phyloP scores from a whole-genome alignment of 2,329 filamentous ascomycete species.

The Stemphylium lycopersici region DNA sequence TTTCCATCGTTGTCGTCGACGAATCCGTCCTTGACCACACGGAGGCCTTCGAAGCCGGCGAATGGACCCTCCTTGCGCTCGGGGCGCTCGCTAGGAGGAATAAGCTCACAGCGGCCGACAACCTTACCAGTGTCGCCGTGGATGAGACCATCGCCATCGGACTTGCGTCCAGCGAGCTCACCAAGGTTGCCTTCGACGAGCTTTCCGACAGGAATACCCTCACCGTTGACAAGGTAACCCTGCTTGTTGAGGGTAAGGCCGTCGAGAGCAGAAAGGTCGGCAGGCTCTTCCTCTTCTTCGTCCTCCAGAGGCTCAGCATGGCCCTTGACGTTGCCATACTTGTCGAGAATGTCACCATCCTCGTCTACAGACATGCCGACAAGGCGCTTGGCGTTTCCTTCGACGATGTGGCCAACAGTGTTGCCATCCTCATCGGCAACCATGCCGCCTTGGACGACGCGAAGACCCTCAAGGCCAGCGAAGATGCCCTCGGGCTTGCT shows the following conservation, averaged over 20 bases:
- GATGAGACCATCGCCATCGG: slow-evolving; percentile 62
- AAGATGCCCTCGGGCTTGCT: slow-evolving; percentile 58
- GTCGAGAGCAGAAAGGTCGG: slow-evolving; percentile 61
- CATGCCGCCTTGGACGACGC: slow-evolving; percentile 56
- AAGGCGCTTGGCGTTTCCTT: slow-evolving; percentile 66
- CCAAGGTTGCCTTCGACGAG: slow-evolving; percentile 63
- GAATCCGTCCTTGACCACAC: slow-evolving; percentile 71
- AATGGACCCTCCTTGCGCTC: slow-evolving; percentile 69
- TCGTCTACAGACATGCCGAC: slow-evolving; percentile 65
- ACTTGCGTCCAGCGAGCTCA: slow-evolving; percentile 62
- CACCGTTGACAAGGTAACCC: slow-evolving; percentile 60
- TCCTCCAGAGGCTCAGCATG: slow-evolving; percentile 61
- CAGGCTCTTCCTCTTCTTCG: slow-evolving; percentile 49
- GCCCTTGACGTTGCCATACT: slow-evolving; percentile 66
- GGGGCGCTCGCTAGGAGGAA: slow-evolving; percentile 63
- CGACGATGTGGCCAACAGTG: slow-evolving; percentile 59
- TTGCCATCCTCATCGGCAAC: slow-evolving; percentile 59
- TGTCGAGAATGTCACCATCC: slow-evolving; percentile 67
- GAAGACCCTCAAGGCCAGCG: slow-evolving; percentile 56
- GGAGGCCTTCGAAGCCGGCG: slow-evolving; percentile 68
- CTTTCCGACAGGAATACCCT: slow-evolving; percentile 62
- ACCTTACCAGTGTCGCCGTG: slow-evolving; percentile 63
- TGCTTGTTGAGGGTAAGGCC: slow-evolving; percentile 64
- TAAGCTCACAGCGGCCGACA: slow-evolving; percentile 63
- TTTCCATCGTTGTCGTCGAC: slow-evolving; percentile 80